Conservation (phyloP, 371 early-diverging fungal genomes). For the Nematocida sp. region DNA sequence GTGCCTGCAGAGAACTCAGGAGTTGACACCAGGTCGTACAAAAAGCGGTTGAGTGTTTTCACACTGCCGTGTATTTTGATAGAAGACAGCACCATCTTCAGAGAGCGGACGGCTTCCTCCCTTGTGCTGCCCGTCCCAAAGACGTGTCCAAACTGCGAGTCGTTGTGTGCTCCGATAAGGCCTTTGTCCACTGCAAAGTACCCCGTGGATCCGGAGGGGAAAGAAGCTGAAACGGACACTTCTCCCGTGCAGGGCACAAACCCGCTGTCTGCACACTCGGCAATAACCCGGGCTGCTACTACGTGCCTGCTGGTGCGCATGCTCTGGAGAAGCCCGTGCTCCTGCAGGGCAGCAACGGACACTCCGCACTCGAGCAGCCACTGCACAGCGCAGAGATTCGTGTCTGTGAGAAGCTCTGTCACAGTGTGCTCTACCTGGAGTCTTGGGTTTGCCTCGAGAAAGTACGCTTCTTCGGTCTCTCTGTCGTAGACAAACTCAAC, state of each 20-base stretch:
- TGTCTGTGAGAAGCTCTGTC: conserved; percentile 91
- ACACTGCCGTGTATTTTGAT: conserved; percentile 26
- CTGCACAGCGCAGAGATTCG: conserved; percentile 90
- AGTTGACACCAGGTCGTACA: conserved; percentile 18
- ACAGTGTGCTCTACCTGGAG: conserved; percentile 98
- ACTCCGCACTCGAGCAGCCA: conserved; percentile 80
- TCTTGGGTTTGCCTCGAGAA: conserved; percentile 91
- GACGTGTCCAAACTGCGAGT: conserved; percentile 96
- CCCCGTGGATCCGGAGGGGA: conserved; percentile 86
- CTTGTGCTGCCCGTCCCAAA: conserved; percentile 89
- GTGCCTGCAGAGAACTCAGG: conserved; percentile 6
- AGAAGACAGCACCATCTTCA: conserved; percentile 32
- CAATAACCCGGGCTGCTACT: conserved; percentile 90
- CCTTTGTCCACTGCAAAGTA: conserved; percentile 91
- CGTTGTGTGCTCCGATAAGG: conserved; percentile 89
- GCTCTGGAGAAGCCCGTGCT: conserved; percentile 1
- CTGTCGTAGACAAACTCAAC: conserved; percentile 90
- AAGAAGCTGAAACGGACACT: conserved; percentile 85
- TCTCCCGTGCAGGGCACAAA: conserved; percentile 90
- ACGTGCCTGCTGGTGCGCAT: conserved; percentile 69
- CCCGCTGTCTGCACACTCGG: conserved; percentile 95
- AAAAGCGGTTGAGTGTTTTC: conserved; percentile 43
- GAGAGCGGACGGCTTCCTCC: conserved; percentile 35
- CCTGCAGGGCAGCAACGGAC: background rate
- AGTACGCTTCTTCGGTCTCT: conserved; percentile 76